These are phyloP conservation scores for Lenzites betulinus DNA, from an alignment of 768 basidiomycete species.

Conservation along the genomic window DNA sequence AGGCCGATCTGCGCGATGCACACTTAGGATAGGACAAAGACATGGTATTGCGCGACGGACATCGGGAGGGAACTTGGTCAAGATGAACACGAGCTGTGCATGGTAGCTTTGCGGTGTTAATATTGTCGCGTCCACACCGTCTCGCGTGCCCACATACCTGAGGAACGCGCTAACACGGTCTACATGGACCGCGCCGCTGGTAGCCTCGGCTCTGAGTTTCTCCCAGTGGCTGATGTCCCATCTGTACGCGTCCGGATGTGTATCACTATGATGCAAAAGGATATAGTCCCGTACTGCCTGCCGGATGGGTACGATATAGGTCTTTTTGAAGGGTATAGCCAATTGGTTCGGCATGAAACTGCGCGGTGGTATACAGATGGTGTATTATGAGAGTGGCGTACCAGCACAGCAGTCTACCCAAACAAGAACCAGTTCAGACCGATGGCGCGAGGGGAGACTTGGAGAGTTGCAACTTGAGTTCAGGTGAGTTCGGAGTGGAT, in stretches of 20 bases:
- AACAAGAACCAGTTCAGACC: no score
- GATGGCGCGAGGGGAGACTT: no score
- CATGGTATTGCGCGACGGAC: slow-evolving; percentile 42
- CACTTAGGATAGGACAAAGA: slow-evolving; percentile 8
- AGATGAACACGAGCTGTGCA: slow-evolving; percentile 81
- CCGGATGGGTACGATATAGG: slow-evolving; percentile 56
- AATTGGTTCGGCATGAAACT: slow-evolving; percentile 75
- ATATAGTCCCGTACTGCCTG: slow-evolving; percentile 66
- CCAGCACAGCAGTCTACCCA: not conserved
- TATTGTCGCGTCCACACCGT: not conserved
- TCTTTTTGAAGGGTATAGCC: slow-evolving; percentile 71
- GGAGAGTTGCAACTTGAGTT: no score
- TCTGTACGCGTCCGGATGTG: slow-evolving; percentile 84
- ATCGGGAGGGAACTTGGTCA: slow-evolving; percentile 83
- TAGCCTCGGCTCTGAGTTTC: slow-evolving; percentile 57
- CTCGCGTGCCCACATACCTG: slow-evolving; percentile 40
- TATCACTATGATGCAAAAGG: slow-evolving; percentile 55
- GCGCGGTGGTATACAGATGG: not conserved
- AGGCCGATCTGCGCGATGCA: slow-evolving; percentile 58
- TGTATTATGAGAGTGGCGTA: not conserved
- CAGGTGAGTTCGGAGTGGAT: no score
- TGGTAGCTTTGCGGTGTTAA: slow-evolving; percentile 66
- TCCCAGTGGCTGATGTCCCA: slow-evolving; percentile 77
- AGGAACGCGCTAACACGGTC: slow-evolving; percentile 54
- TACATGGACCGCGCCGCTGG: slow-evolving; percentile 54